Base-by-base conservation (phyloP, 768 basidiomycete genomes). In the Leucosporidium yakuticum region DNA sequence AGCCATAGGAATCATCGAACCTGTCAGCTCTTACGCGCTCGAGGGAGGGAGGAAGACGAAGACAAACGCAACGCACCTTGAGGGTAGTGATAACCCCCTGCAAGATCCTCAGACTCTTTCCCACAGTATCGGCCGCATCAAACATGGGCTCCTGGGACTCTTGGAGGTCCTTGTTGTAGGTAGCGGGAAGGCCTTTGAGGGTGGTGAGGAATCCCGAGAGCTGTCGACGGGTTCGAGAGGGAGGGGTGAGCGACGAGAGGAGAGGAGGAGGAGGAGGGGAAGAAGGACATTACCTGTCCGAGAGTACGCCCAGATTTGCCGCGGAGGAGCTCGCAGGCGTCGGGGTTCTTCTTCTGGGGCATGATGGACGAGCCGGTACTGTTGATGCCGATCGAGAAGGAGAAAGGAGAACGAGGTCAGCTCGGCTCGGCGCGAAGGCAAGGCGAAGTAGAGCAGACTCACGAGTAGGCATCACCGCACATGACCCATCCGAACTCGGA, bases 311-410 rank as follows among this genome's bases (percentile, higher is more conserved):
- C 96, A 39, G 89, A 85, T 80, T 99, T 99, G 74, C 96, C 96
- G 65, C 96, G 87, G 66, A 99, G 82, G 27, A 99, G 83, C 79
- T 99, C 96, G 63, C 96, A 81, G 15, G 95, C 97, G 78, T 98
- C 96, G 0, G 94, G 91, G 77, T 97, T 97, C 81, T 98, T 99
- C 82, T 99, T 98, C 78, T 98, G 96, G 8, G 96, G 96, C 96
- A 99, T 99, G 77, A 99, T 97, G 73, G 94, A 97, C 50, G 94
- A 97, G 11, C 96, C 96, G 54, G 96, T 99, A 77, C 93, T 97
- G 72, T 14, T 7, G n/a, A n/a, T n/a, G n/a, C n/a, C n/a, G n/a
- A 2, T 23, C 14, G 19, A 21, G 19, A 15, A 31, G n/a, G 51
- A 34, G 17, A 62, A 23, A 5, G 27, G 14, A 15, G 21, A 39